Percentiles rank a stretch among this genome's conserved stretches.
Evolutionary conservation across 345 rosid species (phyloP).

Genomic region (Garcia nutans): DNA sequence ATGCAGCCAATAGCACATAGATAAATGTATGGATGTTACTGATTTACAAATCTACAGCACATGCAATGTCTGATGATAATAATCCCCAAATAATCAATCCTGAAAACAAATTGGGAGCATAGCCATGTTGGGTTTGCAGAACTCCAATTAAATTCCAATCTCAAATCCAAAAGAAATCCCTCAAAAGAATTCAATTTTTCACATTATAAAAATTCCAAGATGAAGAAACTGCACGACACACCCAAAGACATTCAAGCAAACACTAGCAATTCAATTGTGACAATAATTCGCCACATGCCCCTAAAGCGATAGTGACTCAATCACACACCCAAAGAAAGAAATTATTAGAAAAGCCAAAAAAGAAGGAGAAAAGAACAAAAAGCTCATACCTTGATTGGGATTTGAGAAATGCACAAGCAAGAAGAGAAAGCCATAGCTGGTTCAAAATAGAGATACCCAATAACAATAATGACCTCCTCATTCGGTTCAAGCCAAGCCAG

Average conservation of each 20-base stretch:
- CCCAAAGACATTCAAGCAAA: neutral
- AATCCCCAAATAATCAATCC: neutral
- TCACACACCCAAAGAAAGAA: neutral
- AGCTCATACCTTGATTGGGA: conserved; percentile 42
- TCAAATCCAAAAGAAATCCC: neutral
- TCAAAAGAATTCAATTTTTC: neutral
- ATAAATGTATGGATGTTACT: neutral
- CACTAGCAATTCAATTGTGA: neutral
- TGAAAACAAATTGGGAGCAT: neutral
- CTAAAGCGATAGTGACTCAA: neutral
- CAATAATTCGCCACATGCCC: neutral
- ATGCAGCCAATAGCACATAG: neutral
- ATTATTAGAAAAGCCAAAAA: neutral
- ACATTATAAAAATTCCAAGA: conserved; percentile 10
- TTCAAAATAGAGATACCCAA: conserved; percentile 26
- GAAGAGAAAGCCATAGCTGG: conserved; percentile 56
- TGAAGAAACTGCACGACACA: neutral
- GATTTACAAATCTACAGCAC: neutral
- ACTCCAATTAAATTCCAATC: neutral
- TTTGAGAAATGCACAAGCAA: conserved; percentile 43
- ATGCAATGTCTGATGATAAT: neutral
- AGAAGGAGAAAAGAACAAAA: conserved; percentile 16
- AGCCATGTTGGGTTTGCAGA: neutral
- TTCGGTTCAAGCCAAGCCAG: conserved; percentile 17
- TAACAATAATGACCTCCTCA: conserved; percentile 28